Evolutionary conservation across 768 basidiomycete genomes (phyloP).

Genomic region (Lactarius pseudohatsudake): DNA sequence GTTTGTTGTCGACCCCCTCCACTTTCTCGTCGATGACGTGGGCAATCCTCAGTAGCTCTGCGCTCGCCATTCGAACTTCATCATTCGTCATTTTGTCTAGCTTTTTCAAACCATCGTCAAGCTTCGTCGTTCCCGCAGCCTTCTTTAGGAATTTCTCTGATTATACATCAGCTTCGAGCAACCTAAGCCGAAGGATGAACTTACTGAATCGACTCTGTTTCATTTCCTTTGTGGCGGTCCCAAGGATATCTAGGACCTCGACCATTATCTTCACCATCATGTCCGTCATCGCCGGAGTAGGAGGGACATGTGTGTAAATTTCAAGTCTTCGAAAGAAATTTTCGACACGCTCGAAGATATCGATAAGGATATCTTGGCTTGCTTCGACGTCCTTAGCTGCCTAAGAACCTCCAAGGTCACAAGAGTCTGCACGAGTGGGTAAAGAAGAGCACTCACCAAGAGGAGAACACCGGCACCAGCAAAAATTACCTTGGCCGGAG

Average conservation of each 20-base stretch:
- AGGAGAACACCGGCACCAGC: background rate
- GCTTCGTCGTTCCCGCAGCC: background rate
- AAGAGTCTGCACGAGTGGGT: background rate
- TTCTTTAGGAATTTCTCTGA: background rate
- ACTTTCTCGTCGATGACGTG: background rate
- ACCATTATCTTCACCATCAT: constrained; percentile 1
- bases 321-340: background rate
- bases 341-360: background rate
- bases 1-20: background rate
- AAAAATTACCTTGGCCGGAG: background rate
- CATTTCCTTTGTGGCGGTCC: background rate
- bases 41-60: background rate
- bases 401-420: background rate
- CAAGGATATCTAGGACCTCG: background rate
- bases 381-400: background rate
- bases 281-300: background rate
- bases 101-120: background rate
- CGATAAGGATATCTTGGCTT: background rate
- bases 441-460: background rate
- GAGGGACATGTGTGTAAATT: background rate
- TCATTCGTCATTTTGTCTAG: background rate
- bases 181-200: background rate
- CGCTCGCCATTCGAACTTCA: background rate
- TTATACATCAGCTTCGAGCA: background rate
- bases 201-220: background rate